Conservation (phyloP, 2,329 filamentous ascomycete species). For the Arthrobotrys sinensis region DNA sequence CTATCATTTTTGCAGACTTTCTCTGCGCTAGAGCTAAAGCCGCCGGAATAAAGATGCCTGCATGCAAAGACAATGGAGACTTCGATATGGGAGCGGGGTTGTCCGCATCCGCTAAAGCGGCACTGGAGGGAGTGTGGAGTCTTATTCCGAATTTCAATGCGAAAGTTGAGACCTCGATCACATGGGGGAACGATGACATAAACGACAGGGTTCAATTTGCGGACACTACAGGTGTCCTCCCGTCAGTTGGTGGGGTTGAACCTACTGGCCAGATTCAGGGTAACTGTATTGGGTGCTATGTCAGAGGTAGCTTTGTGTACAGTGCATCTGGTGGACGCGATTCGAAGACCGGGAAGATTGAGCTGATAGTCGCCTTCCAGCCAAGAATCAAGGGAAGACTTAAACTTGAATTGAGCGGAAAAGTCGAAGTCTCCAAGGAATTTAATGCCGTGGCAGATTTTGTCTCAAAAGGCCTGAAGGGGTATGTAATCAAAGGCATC, state of each 20-base stretch:
- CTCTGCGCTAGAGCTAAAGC: background rate
- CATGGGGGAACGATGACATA: slow-evolving; percentile 28
- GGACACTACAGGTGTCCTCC: background rate
- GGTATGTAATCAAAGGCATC: slow-evolving; percentile 14
- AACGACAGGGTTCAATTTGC: background rate
- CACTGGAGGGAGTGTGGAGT: slow-evolving; percentile 2
- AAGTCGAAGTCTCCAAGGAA: slow-evolving; percentile 4
- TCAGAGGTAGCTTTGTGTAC: slow-evolving; percentile 26
- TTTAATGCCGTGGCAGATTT: slow-evolving; percentile 22
- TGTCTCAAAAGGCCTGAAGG: background rate
- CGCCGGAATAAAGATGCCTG: background rate
- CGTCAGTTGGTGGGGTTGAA: background rate
- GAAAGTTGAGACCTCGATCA: background rate
- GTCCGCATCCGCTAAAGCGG: slow-evolving; percentile 6
- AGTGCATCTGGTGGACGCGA: slow-evolving; percentile 22
- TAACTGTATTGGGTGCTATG: slow-evolving; percentile 30
- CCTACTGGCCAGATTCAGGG: background rate
- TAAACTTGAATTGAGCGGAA: slow-evolving; percentile 18
- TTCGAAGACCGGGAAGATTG: slow-evolving; percentile 8
- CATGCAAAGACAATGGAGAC: slow-evolving; percentile 1
- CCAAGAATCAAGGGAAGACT: slow-evolving; percentile 37
- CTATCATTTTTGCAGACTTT: slow-evolving; percentile 3
- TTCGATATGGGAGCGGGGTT: background rate
- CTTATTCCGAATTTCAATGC: slow-evolving; percentile 27
- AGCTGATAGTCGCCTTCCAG: slow-evolving; percentile 13